Evolutionary conservation across 495 filamentous ascomycete genomes (phyloP).

Genomic region (Neurospora sp.): DNA sequence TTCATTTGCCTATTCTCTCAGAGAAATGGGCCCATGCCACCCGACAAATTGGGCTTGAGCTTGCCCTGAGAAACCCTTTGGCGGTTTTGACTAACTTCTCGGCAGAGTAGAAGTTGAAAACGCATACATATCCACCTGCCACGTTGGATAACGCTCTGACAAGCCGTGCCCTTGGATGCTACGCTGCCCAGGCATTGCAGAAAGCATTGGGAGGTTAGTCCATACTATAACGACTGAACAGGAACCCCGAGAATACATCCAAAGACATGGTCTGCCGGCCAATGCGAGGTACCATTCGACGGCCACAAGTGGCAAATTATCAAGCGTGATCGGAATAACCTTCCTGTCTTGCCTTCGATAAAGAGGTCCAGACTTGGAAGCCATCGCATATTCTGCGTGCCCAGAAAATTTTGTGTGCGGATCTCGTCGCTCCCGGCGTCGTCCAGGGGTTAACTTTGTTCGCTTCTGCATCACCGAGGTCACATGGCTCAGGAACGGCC

Average conservation of each 20-base stretch:
- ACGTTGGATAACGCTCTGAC: background rate
- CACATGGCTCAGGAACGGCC: background rate
- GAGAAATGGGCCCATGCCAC: background rate
- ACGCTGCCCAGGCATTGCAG: background rate
- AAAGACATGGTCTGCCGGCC: background rate
- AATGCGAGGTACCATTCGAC: background rate
- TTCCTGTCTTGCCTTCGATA: background rate
- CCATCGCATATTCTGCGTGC: background rate
- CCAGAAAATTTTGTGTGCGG: background rate
- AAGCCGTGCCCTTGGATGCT: background rate
- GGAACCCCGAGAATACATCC: background rate
- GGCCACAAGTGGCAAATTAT: background rate
- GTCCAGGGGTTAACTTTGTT: background rate
- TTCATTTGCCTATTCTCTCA: background rate
- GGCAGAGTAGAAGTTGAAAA: background rate
- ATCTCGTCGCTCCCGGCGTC: background rate
- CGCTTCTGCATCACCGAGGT: background rate
- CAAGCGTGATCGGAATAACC: background rate
- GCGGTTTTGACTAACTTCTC: background rate
- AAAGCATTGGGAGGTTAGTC: background rate
- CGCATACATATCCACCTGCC: background rate
- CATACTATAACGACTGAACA: background rate
- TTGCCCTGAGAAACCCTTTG: background rate
- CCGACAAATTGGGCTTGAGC: background rate
- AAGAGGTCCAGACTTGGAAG: background rate